Evolutionary conservation across 345 rosid genomes (phyloP).

Genomic region (Theobroma cacao): DNA sequence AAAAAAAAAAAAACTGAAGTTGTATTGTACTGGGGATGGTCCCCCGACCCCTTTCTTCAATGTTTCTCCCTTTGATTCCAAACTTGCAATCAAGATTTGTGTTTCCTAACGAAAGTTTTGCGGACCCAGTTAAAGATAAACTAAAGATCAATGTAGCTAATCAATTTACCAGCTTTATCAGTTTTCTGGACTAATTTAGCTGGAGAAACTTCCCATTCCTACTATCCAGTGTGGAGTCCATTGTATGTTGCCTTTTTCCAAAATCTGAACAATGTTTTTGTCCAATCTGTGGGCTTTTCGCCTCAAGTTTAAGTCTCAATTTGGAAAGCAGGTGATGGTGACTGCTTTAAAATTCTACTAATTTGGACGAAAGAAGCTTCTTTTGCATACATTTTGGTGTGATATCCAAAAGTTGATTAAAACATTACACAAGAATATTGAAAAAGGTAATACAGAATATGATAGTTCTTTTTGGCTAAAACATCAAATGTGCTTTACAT

Average conservation of each 20-base stretch:
- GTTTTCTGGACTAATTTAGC: neutral
- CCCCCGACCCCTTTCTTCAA: neutral
- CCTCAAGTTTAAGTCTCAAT: neutral
- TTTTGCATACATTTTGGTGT: neutral
- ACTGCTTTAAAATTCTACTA: neutral
- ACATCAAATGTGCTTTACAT: neutral
- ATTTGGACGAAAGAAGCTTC: neutral
- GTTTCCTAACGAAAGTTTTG: neutral
- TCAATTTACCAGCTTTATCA: neutral
- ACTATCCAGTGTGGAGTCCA: neutral
- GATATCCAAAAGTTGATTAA: neutral
- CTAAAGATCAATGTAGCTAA: neutral
- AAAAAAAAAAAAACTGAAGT: neutral
- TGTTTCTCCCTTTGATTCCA: no score
- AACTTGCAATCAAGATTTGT: no score
- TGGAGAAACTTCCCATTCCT: neutral
- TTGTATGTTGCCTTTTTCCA: neutral
- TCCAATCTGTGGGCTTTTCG: slow-evolving; percentile 1
- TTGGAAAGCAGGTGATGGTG: neutral
- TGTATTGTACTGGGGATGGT: neutral
- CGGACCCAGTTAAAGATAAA: neutral
- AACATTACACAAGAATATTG: neutral
- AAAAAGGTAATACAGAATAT: neutral
- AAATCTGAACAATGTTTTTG: neutral
- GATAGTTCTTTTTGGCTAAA: neutral